phyloP scores from a whole-genome alignment of 768 basidiomycete genomes.

The Lyophyllum semitale region DNA sequence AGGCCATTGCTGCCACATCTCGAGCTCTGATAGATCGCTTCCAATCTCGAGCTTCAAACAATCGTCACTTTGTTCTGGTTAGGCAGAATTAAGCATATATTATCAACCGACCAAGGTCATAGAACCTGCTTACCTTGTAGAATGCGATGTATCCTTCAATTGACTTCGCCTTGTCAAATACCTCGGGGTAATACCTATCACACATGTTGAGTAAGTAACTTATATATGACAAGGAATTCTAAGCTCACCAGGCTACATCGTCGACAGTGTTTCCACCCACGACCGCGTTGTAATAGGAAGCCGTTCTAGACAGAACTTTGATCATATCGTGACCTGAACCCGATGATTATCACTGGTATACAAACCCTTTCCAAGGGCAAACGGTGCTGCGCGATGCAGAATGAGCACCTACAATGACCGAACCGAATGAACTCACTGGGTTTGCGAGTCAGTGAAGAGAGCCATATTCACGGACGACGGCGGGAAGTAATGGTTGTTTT shows the following conservation, averaged over 20 bases:
- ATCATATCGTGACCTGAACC: not conserved
- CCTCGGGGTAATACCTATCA: conserved; percentile 67
- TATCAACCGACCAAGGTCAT: not conserved
- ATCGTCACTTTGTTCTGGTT: conserved; percentile 42
- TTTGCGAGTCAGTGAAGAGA: conserved; percentile 51
- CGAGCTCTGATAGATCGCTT: not conserved
- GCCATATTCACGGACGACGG: conserved; percentile 48
- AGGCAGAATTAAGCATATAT: not conserved
- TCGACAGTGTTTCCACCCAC: conserved; percentile 49
- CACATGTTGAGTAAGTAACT: not conserved
- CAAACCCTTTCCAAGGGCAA: conserved; percentile 77
- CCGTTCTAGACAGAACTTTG: conserved; percentile 41
- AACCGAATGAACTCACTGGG: conserved; percentile 39
- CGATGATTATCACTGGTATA: not conserved
- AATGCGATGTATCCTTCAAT: conserved; percentile 76
- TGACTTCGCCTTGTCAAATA: conserved; percentile 53
- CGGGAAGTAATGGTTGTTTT: conserved; percentile 78
- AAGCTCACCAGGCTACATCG: conserved; percentile 67
- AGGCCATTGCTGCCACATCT: not conserved
- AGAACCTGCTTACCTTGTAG: conserved; percentile 57
- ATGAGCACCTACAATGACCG: not conserved
- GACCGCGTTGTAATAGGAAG: conserved; percentile 64
- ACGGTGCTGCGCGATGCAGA: conserved; percentile 35
- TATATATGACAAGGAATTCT: not conserved
- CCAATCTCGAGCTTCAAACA: conserved; percentile 12